These are phyloP conservation scores for Kickxella alabastrina DNA, from an alignment of 192 early-diverging fungal species.

Conservation along the genomic window DNA sequence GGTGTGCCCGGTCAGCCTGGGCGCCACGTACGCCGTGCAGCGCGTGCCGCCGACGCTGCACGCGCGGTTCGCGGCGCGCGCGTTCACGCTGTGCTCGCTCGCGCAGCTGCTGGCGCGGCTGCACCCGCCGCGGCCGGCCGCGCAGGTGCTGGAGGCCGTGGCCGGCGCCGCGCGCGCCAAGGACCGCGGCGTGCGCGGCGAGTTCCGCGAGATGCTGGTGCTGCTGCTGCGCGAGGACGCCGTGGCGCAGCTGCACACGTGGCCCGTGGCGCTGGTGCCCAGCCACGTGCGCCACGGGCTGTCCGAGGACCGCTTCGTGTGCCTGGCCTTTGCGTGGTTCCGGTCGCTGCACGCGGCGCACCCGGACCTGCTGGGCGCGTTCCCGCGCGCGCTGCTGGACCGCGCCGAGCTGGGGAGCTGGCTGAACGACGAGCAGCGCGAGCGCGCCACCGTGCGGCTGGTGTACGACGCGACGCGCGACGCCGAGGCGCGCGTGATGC, in stretches of 20 bases:
- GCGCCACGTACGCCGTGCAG: slow-evolving; percentile 69
- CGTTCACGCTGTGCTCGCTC: slow-evolving; percentile 23
- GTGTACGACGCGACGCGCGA: slow-evolving; percentile 19
- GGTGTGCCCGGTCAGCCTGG: slow-evolving; percentile 72
- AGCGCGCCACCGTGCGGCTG: slow-evolving; percentile 18
- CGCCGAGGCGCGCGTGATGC: slow-evolving; percentile 31
- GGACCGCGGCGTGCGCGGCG: slow-evolving; percentile 55
- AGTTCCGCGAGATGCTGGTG: slow-evolving; percentile 80
- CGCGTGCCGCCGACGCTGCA: slow-evolving; percentile 4
- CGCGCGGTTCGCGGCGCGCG: slow-evolving; percentile 6
- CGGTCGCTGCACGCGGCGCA: slow-evolving; percentile 40
- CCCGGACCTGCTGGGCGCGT: slow-evolving; percentile 42
- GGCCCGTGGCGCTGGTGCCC: slow-evolving; percentile 61
- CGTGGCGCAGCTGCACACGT: slow-evolving; percentile 81
- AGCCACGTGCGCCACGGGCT: slow-evolving; percentile 53
- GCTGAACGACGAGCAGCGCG: slow-evolving; percentile 23
- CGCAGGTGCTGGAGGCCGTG: slow-evolving; percentile 48
- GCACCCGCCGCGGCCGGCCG: slow-evolving; percentile 38
- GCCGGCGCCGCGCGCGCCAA: slow-evolving; percentile 52
- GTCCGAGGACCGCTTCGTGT: slow-evolving; percentile 43
- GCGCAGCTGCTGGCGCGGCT: slow-evolving; percentile 35
- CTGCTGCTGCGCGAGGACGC: slow-evolving; percentile 73
- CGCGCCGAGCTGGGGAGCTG: slow-evolving; percentile 32
- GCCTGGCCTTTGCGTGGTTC: slow-evolving; percentile 40
- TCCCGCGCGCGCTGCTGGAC: slow-evolving; percentile 39